phyloP scores from a whole-genome alignment of 2,329 filamentous ascomycete genomes.

The Cordyceps cicadae region DNA sequence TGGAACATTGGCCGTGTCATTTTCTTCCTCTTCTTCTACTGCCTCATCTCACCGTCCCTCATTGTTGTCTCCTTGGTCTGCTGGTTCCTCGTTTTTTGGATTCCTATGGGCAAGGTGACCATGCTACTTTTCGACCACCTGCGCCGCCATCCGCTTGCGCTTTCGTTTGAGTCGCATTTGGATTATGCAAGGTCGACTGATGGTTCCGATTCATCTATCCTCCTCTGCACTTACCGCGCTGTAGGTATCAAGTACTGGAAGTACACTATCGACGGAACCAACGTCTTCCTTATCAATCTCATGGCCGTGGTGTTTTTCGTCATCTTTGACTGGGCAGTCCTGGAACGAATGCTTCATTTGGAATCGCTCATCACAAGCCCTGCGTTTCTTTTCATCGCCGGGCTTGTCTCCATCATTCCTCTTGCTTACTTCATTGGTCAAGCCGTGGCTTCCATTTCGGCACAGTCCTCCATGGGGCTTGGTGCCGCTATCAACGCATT shows the following conservation, averaged over 20 bases:
- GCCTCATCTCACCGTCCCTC: slow-evolving; percentile 76
- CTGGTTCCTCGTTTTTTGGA: slow-evolving; percentile 96
- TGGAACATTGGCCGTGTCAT: slow-evolving; percentile 93
- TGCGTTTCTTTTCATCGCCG: slow-evolving; percentile 77
- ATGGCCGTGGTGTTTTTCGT: slow-evolving; percentile 90
- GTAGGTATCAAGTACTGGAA: slow-evolving; percentile 97
- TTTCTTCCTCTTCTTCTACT: slow-evolving; percentile 96
- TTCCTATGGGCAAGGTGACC: slow-evolving; percentile 96
- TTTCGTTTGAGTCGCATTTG: slow-evolving; percentile 86
- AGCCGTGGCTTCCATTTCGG: slow-evolving; percentile 95
- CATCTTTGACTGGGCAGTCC: slow-evolving; percentile 83
- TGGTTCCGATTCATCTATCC: slow-evolving; percentile 71
- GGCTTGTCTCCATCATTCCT: slow-evolving; percentile 86
- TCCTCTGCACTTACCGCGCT: slow-evolving; percentile 94
- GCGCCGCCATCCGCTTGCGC: slow-evolving; percentile 79
- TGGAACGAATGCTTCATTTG: slow-evolving; percentile 60
- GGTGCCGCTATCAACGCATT: slow-evolving; percentile 97
- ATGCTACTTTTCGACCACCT: slow-evolving; percentile 85
- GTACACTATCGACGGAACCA: slow-evolving; percentile 96
- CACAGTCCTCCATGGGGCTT: slow-evolving; percentile 96
- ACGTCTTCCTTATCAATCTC: slow-evolving; percentile 97
- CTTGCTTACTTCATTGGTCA: slow-evolving; percentile 98
- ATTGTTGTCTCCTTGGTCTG: slow-evolving; percentile 81
- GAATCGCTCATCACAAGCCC: slow-evolving; percentile 70
- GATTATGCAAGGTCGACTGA: slow-evolving; percentile 63